Evolutionary conservation across 169 alveolate species (phyloP).

Genomic region (Babesia bigemina): DNA sequence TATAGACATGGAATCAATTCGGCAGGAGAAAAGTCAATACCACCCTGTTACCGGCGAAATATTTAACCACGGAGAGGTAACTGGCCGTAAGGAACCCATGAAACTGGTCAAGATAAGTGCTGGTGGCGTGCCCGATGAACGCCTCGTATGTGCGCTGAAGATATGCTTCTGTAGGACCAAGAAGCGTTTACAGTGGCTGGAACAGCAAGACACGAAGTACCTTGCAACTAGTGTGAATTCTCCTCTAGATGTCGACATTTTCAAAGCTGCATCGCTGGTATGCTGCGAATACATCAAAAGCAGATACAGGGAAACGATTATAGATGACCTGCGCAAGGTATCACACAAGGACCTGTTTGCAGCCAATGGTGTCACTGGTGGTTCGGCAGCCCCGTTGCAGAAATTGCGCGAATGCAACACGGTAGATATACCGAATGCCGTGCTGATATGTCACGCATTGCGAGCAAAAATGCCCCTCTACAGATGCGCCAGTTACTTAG

Average conservation of each 20-base stretch:
- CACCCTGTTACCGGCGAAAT: background rate
- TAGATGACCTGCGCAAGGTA: slow-evolving; percentile 40
- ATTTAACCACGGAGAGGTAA: background rate
- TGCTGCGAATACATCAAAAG: slow-evolving; percentile 30
- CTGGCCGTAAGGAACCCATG: background rate
- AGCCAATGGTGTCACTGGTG: background rate
- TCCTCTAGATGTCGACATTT: slow-evolving; percentile 63
- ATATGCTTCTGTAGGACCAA: slow-evolving; percentile 55
- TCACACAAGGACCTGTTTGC: background rate
- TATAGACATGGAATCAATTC: slow-evolving; percentile 5
- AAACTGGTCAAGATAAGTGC: slow-evolving; percentile 16
- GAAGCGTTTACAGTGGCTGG: slow-evolving; percentile 57
- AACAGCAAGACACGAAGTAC: slow-evolving; percentile 16
- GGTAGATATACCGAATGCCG: slow-evolving; percentile 21
- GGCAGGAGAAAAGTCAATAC: slow-evolving; percentile 8
- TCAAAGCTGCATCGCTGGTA: slow-evolving; percentile 48
- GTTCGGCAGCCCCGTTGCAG: slow-evolving; percentile 5
- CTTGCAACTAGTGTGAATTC: slow-evolving; percentile 59
- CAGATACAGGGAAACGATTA: slow-evolving; percentile 19
- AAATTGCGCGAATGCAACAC: background rate
- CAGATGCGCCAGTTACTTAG: slow-evolving; percentile 47
- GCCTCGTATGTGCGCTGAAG: slow-evolving; percentile 46
- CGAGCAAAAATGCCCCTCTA: slow-evolving; percentile 56
- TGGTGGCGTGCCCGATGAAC: slow-evolving; percentile 45
- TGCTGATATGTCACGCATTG: slow-evolving; percentile 52